A percentile compares a stretch with the other conserved stretches of the same genome.
These are phyloP conservation scores for Euphorbia celastroides DNA, from an alignment of 441 rosid genomes.

Conservation along the genomic window DNA sequence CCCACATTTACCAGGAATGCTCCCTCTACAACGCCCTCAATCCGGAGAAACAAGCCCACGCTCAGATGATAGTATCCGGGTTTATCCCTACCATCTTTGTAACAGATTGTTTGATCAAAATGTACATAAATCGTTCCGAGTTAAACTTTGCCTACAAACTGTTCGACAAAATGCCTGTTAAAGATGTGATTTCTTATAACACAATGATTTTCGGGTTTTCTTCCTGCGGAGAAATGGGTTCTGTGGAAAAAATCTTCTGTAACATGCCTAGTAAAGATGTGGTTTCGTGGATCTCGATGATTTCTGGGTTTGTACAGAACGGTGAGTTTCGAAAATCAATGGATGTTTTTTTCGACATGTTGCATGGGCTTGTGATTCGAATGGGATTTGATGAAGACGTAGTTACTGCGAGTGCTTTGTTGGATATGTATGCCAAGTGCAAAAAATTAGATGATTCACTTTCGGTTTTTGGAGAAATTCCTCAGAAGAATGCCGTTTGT, in stretches of 20 bases:
- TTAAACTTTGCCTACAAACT: constrained; percentile 39
- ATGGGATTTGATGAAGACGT: constrained; percentile 58
- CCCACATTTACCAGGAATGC: constrained; percentile 63
- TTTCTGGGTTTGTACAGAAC: constrained; percentile 62
- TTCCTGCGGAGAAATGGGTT: constrained; percentile 39
- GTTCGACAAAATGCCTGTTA: constrained; percentile 57
- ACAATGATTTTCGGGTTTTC: constrained; percentile 54
- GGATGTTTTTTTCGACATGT: constrained; percentile 54
- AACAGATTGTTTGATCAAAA: constrained; percentile 56
- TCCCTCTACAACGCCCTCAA: constrained; percentile 30
- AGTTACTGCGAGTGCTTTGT: constrained; percentile 68
- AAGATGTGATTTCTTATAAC: constrained; percentile 76
- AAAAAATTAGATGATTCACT: constrained; percentile 49
- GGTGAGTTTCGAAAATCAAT: constrained; percentile 42
- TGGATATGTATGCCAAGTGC: constrained; percentile 88
- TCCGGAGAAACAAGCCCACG: constrained; percentile 71
- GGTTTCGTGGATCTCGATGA: constrained; percentile 82
- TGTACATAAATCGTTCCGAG: constrained; percentile 42
- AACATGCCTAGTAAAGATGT: constrained; percentile 62
- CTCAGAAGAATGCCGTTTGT: constrained; percentile 63
- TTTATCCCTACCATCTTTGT: constrained; percentile 61
- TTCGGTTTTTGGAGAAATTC: constrained; percentile 46
- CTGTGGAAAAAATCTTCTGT: constrained; percentile 41
- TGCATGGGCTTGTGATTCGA: constrained; percentile 52
- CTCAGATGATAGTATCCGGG: constrained; percentile 60